These are phyloP conservation scores for Exophiala sp. DNA, from an alignment of 2,329 filamentous ascomycete genomes.

Conservation along the genomic window DNA sequence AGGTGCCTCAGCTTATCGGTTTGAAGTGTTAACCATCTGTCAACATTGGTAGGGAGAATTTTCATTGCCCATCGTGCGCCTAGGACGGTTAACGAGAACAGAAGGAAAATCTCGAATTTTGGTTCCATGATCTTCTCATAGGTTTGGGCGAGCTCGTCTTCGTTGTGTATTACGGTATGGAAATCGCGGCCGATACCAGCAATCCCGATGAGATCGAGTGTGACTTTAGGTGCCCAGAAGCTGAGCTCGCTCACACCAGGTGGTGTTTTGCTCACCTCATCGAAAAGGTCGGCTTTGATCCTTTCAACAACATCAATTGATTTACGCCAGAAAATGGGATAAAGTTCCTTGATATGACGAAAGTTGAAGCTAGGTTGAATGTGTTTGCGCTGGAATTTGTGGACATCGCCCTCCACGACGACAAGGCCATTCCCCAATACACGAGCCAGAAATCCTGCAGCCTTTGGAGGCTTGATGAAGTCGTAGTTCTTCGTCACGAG, in stretches of 20 bases:
- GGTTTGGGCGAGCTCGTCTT: constrained; percentile 55
- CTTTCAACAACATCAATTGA: neutral
- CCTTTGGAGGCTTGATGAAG: constrained; percentile 2
- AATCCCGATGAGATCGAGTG: constrained; percentile 54
- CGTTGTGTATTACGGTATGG: constrained; percentile 58
- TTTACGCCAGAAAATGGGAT: constrained; percentile 7
- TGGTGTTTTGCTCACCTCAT: constrained; percentile 30
- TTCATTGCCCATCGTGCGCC: neutral
- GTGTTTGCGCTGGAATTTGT: constrained; percentile 5
- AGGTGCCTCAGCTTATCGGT: neutral
- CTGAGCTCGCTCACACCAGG: constrained; percentile 4
- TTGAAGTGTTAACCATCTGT: neutral
- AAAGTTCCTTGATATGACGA: constrained; percentile 4
- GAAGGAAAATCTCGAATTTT: constrained; percentile 47
- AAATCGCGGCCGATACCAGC: constrained; percentile 53
- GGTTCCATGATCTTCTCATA: constrained; percentile 57
- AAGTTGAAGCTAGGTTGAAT: neutral
- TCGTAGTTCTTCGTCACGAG: neutral
- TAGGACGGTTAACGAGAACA: constrained; percentile 63
- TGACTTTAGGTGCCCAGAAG: constrained; percentile 43
- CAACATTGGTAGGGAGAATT: neutral
- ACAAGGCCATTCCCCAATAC: constrained; percentile 5
- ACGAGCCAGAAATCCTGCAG: neutral
- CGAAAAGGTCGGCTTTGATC: constrained; percentile 15
- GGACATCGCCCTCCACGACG: constrained; percentile 4